Percentiles rank a stretch among this genome's conserved stretches.
Evolutionary conservation across 495 filamentous ascomycete genomes (phyloP).

Genomic region (Sporormia fimetaria): DNA sequence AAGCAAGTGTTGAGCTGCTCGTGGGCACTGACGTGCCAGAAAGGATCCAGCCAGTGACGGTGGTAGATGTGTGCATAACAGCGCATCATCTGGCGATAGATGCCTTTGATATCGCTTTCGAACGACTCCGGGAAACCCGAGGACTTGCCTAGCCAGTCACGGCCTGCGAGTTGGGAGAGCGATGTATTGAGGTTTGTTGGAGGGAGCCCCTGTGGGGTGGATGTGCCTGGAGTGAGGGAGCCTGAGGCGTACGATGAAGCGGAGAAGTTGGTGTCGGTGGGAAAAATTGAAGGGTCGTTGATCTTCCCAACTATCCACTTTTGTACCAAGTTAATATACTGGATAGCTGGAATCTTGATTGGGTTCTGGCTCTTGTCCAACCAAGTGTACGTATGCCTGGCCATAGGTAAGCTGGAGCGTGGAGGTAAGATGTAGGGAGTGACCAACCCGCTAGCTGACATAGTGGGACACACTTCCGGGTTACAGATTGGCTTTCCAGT

Average conservation of each 20-base stretch:
- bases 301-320: slow-evolving; percentile 88
- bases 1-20: slow-evolving; percentile 92
- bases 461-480: slow-evolving; percentile 67
- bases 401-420: neutral
- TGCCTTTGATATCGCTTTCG: slow-evolving; percentile 73
- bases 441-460: slow-evolving; percentile 82
- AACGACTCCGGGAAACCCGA: slow-evolving; percentile 82
- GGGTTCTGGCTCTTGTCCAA: slow-evolving; percentile 51
- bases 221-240: slow-evolving; percentile 44
- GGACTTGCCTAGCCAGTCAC: slow-evolving; percentile 73
- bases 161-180: slow-evolving; percentile 38
- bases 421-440: neutral
- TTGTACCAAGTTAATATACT: slow-evolving; percentile 86
- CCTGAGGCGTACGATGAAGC: slow-evolving; percentile 15
- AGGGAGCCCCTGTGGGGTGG: slow-evolving; percentile 39
- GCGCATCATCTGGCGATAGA: slow-evolving; percentile 95
- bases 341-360: slow-evolving; percentile 40
- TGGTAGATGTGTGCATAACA: slow-evolving; percentile 82
- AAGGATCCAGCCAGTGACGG: slow-evolving; percentile 68
- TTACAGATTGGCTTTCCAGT: slow-evolving; percentile 69
- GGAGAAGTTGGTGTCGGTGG: slow-evolving; percentile 39
- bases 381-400: slow-evolving; percentile 86
- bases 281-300: slow-evolving; percentile 74
- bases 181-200: slow-evolving; percentile 40
- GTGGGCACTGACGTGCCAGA: slow-evolving; percentile 79